Evolutionary conservation across 345 rosid genomes (phyloP).

Genomic region (Crucihimalaya himalaica): DNA sequence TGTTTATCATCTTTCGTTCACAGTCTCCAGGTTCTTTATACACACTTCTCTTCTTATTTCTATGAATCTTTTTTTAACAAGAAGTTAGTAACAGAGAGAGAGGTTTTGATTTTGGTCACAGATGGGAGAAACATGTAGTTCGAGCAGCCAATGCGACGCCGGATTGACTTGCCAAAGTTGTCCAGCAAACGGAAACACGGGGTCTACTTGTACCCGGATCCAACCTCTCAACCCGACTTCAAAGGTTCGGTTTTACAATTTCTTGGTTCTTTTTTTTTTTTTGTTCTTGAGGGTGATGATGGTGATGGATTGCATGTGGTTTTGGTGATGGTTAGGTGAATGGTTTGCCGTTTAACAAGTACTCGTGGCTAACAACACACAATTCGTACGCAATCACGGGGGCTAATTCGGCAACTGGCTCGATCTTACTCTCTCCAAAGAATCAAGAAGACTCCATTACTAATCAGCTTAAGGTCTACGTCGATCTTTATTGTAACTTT

Average conservation of each 20-base stretch:
- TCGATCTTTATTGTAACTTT: background rate
- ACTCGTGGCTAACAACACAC: slow-evolving; percentile 93
- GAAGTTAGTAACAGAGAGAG: slow-evolving; percentile 6
- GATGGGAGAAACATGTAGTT: slow-evolving; percentile 88
- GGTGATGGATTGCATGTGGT: slow-evolving; percentile 33
- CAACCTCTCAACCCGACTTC: slow-evolving; percentile 72
- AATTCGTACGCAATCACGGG: slow-evolving; percentile 67
- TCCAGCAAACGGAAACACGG: slow-evolving; percentile 64
- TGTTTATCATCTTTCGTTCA: slow-evolving; percentile 34
- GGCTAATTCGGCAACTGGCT: slow-evolving; percentile 52
- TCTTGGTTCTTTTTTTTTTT: background rate
- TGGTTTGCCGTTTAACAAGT: slow-evolving; percentile 80
- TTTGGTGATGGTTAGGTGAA: slow-evolving; percentile 62
- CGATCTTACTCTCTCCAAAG: slow-evolving; percentile 48
- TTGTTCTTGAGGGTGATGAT: background rate
- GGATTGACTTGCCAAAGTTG: slow-evolving; percentile 88
- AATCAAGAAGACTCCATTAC: slow-evolving; percentile 91
- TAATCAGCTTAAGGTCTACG: slow-evolving; percentile 66
- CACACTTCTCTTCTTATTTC: background rate
- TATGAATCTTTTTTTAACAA: background rate
- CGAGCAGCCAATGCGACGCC: slow-evolving; percentile 56
- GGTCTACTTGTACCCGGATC: slow-evolving; percentile 73
- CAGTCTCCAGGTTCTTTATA: slow-evolving; percentile 40
- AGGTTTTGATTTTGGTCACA: slow-evolving; percentile 27
- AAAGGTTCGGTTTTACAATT: slow-evolving; percentile 45